phyloP scores from a whole-genome alignment of 1,284 basidiomycete genomes.

The Cryptococcus sp. region DNA sequence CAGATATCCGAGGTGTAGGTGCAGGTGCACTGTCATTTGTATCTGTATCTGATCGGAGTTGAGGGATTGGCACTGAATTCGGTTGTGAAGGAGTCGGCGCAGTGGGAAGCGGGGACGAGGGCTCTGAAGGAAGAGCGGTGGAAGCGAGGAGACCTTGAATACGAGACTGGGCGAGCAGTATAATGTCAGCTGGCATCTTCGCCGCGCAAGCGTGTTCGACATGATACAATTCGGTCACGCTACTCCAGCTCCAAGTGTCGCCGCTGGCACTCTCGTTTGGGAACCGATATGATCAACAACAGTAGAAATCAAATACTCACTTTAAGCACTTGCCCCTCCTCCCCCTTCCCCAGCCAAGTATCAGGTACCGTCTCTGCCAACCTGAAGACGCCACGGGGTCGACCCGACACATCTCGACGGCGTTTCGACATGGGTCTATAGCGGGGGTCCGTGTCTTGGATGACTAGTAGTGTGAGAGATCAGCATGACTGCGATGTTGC shows the following conservation, averaged over 20 bases:
- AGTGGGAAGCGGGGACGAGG: constrained; percentile 5
- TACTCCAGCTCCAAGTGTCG: too few species aligned
- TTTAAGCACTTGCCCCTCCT: constrained; percentile 47
- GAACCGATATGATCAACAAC: too few species aligned
- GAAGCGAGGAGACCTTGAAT: constrained; percentile 27
- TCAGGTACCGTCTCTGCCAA: constrained; percentile 53
- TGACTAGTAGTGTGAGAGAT: constrained; percentile 33
- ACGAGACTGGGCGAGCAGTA: constrained; percentile 12
- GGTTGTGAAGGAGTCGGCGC: constrained; percentile 8
- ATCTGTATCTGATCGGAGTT: not conserved
- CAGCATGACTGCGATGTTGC: not conserved
- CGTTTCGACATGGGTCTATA: constrained; percentile 14
- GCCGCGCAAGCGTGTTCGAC: too few species aligned
- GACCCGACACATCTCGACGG: constrained; percentile 32
- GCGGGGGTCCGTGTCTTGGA: constrained; percentile 35
- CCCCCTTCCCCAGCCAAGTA: constrained; percentile 49
- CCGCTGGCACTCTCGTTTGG: too few species aligned
- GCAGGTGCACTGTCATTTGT: too few species aligned
- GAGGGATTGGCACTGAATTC: constrained; percentile 5
- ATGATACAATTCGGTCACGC: too few species aligned
- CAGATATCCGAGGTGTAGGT: too few species aligned
- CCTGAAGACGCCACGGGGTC: constrained; percentile 48
- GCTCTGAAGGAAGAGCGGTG: constrained; percentile 8
- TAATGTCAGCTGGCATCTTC: too few species aligned
- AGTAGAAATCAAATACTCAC: constrained; percentile 24